Percentiles rank a stretch among this genome's conserved stretches.
phyloP scores from a whole-genome alignment of 2,329 filamentous ascomycete species.

The Sporothrix schenckii region DNA sequence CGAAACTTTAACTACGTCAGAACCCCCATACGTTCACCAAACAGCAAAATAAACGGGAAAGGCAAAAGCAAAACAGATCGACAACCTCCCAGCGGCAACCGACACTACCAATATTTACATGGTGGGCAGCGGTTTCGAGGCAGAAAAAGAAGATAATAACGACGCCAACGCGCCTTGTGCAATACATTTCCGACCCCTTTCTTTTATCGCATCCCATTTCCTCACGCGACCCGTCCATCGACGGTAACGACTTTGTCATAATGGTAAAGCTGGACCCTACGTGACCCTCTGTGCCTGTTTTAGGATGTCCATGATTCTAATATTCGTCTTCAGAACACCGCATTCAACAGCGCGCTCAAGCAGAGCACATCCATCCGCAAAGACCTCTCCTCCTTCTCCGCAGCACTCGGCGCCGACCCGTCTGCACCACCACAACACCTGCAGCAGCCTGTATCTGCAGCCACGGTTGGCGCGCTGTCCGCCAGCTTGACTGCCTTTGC shows the following conservation, averaged over 20 bases:
- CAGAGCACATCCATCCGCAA: slow-evolving; percentile 79
- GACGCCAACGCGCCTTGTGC: background rate
- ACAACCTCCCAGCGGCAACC: background rate
- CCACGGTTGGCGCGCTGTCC: slow-evolving; percentile 64
- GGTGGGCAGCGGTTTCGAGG: too few relatives aligned
- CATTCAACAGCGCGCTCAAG: slow-evolving; percentile 85
- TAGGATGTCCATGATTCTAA: background rate
- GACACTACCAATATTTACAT: background rate
- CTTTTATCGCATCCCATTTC: background rate
- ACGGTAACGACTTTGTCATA: background rate
- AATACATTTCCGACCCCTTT: background rate
- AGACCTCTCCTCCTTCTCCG: slow-evolving; percentile 57
- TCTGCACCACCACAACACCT: slow-evolving; percentile 35
- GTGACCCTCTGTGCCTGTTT: background rate
- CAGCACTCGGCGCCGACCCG: slow-evolving; percentile 40
- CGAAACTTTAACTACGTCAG: slow-evolving; percentile 23
- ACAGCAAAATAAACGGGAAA: too few relatives aligned
- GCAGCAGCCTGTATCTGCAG: slow-evolving; percentile 53
- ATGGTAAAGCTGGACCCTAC: background rate
- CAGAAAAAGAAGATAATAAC: too few relatives aligned
- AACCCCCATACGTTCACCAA: background rate
- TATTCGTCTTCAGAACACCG: slow-evolving; percentile 63
- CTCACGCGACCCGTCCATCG: background rate
- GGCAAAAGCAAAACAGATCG: background rate
- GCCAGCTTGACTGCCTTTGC: slow-evolving; percentile 73